Evolutionary conservation across 306 rosid species (phyloP).

Genomic region (Cicer arietinum): DNA sequence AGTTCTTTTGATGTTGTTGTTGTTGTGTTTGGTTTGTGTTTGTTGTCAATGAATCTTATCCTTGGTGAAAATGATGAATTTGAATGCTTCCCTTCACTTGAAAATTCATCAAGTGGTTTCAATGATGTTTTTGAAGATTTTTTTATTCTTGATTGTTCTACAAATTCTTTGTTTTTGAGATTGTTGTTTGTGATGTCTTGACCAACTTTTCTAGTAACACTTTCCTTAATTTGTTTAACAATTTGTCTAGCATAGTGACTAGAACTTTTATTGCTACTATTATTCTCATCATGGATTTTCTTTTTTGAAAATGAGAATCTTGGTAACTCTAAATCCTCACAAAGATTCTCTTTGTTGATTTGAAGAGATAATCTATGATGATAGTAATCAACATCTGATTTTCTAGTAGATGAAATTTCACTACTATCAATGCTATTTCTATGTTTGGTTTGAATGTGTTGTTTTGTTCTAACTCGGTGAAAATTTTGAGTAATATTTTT

Average conservation of each 20-base stretch:
- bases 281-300: slow-evolving; percentile 50
- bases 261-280: slow-evolving; percentile 44
- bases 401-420: slow-evolving; percentile 53
- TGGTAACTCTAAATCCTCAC: slow-evolving; percentile 57
- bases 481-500: slow-evolving; percentile 33
- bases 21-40: slow-evolving; percentile 47
- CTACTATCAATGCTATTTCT: slow-evolving; percentile 50
- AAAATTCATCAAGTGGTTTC: slow-evolving; percentile 44
- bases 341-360: slow-evolving; percentile 67
- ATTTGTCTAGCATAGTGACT: slow-evolving; percentile 72
- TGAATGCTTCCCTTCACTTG: slow-evolving; percentile 42
- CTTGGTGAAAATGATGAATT: slow-evolving; percentile 53
- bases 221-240: slow-evolving; percentile 77
- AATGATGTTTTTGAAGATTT: slow-evolving; percentile 43
- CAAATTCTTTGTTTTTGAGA: slow-evolving; percentile 45
- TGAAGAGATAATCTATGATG: slow-evolving; percentile 86
- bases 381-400: slow-evolving; percentile 74
- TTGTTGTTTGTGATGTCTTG: slow-evolving; percentile 75
- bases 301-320: slow-evolving; percentile 54
- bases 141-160: slow-evolving; percentile 52
- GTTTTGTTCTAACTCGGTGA: slow-evolving; percentile 35
- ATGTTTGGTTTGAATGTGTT: slow-evolving; percentile 44
- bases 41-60: slow-evolving; percentile 56
- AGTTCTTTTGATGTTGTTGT: slow-evolving; percentile 46
- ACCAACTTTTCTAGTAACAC: slow-evolving; percentile 67